A percentile compares a stretch with the other conserved stretches of the same genome.
These are phyloP conservation scores for Coemansia sp. DNA, from an alignment of 192 early-diverging fungal genomes.

Conservation along the genomic window DNA sequence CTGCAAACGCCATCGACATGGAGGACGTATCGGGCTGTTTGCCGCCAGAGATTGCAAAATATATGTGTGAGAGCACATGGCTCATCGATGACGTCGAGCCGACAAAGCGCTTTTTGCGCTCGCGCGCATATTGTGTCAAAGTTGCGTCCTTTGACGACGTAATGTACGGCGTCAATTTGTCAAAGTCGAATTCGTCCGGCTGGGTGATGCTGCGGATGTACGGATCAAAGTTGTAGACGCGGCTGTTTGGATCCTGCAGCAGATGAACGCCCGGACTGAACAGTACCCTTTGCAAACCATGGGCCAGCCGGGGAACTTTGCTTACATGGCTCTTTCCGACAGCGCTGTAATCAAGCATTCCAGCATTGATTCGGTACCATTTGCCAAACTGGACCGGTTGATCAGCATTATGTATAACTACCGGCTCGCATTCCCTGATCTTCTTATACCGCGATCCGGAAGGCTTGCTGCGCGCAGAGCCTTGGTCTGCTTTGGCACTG, in stretches of 20 bases:
- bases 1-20: constrained; percentile 63
- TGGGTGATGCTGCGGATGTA: constrained; percentile 77
- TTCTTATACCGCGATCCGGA: constrained; percentile 24
- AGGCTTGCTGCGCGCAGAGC: neutral
- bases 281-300: constrained; percentile 48
- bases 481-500: neutral
- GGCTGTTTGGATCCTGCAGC: constrained; percentile 72
- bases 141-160: constrained; percentile 73
- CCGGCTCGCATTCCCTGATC: constrained; percentile 33
- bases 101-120: constrained; percentile 58
- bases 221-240: constrained; percentile 77
- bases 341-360: constrained; percentile 5
- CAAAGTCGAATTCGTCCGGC: constrained; percentile 78
- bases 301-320: constrained; percentile 44
- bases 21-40: constrained; percentile 57
- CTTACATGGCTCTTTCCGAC: constrained; percentile 35
- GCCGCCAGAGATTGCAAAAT: constrained; percentile 67
- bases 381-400: constrained; percentile 36
- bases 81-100: constrained; percentile 93
- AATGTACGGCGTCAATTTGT: constrained; percentile 73
- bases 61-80: constrained; percentile 69
- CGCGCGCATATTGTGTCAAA: constrained; percentile 54
- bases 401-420: constrained; percentile 34
- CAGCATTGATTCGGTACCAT: constrained; percentile 40
- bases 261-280: constrained; percentile 78